These are phyloP conservation scores for Emericellopsis terricola DNA, from an alignment of 495 filamentous ascomycete species.

Conservation along the genomic window DNA sequence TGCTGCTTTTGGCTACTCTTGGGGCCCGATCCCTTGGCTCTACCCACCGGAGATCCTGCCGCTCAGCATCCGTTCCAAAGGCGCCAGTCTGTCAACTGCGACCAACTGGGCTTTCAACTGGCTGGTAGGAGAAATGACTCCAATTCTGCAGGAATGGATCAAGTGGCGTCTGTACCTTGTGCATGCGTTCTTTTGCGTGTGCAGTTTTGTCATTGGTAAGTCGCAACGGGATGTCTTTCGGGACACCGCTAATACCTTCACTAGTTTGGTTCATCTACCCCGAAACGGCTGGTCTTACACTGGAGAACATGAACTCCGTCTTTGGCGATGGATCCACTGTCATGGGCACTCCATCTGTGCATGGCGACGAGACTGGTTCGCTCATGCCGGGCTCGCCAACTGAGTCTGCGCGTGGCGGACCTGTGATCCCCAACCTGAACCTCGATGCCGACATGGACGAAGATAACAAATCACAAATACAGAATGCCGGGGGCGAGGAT, in stretches of 20 bases:
- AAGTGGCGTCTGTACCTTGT: slow-evolving; percentile 85
- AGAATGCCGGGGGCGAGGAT: slow-evolving; percentile 8
- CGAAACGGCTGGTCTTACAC: slow-evolving; percentile 81
- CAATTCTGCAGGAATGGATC: slow-evolving; percentile 76
- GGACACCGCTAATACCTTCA: background rate
- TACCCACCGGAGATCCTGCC: slow-evolving; percentile 97
- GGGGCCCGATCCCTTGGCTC: slow-evolving; percentile 96
- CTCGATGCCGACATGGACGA: slow-evolving; percentile 20
- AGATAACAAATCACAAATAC: slow-evolving; percentile 11
- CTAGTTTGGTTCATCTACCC: slow-evolving; percentile 93
- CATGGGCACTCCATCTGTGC: slow-evolving; percentile 29
- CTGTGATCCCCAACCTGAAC: slow-evolving; percentile 18
- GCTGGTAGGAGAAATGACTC: slow-evolving; percentile 88
- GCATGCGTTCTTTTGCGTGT: slow-evolving; percentile 92
- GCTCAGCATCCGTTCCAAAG: slow-evolving; percentile 92
- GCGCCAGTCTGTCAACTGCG: slow-evolving; percentile 89
- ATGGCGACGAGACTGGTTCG: slow-evolving; percentile 47
- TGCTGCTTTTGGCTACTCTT: slow-evolving; percentile 94
- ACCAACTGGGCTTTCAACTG: slow-evolving; percentile 98
- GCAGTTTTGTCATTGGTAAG: slow-evolving; percentile 93
- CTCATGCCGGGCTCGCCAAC: slow-evolving; percentile 62
- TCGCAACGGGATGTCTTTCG: slow-evolving; percentile 4
- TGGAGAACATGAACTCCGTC: slow-evolving; percentile 88
- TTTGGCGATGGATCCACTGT: slow-evolving; percentile 79
- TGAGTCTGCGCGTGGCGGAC: slow-evolving; percentile 36